Conservation (phyloP, 73 alveolate genomes). For the Paramecium biaurelia region DNA sequence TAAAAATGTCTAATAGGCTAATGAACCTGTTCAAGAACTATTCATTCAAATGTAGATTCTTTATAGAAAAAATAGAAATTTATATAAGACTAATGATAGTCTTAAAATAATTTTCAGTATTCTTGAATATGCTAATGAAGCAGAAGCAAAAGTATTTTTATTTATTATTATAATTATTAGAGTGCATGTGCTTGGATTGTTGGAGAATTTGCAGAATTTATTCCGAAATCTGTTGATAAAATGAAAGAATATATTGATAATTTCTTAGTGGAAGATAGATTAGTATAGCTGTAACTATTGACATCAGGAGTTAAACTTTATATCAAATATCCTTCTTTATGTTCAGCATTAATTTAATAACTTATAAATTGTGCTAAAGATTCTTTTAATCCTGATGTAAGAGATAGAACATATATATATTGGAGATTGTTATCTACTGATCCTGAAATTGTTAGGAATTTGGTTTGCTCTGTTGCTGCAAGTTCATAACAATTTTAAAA, state of each 20-base stretch:
- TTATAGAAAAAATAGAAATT: conserved; percentile 28
- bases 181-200: conserved; percentile 52
- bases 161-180: not conserved
- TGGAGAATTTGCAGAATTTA: conserved; percentile 53
- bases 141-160: conserved; percentile 1
- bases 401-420: conserved; percentile 82
- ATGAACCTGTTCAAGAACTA: conserved; percentile 50
- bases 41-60: conserved; percentile 19
- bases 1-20: conserved; percentile 63
- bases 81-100: conserved; percentile 23
- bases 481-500: not conserved
- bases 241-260: conserved; percentile 64
- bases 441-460: conserved; percentile 76
- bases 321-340: conserved; percentile 52
- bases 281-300: conserved; percentile 66
- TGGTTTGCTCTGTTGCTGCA: conserved; percentile 63
- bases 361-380: conserved; percentile 68
- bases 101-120: not conserved
- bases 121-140: conserved; percentile 48
- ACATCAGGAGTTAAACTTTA: conserved; percentile 46
- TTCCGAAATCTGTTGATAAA: conserved; percentile 66
- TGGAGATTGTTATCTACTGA: conserved; percentile 79
- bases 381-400: conserved; percentile 75
- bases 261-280: conserved; percentile 68
- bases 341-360: conserved; percentile 60